A percentile compares a stretch with the other conserved stretches of the same genome.
Conservation (phyloP, 768 basidiomycete species). For the Suillus fuscotomentosus region DNA sequence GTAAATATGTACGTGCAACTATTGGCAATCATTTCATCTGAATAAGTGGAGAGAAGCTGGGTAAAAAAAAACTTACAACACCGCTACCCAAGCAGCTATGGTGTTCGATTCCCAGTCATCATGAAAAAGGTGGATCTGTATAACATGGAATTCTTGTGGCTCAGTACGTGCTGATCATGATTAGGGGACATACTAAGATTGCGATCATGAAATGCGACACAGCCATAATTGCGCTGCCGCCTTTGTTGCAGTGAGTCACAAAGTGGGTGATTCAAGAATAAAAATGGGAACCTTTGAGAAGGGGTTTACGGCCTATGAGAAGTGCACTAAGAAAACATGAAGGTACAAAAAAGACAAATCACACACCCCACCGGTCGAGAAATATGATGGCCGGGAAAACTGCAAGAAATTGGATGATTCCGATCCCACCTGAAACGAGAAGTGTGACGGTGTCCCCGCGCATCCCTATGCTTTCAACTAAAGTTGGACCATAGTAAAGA, state of each 20-base stretch:
- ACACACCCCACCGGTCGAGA: constrained; percentile 63
- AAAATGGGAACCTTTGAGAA: constrained; percentile 46
- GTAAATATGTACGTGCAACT: constrained; percentile 76
- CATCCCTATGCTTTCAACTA: constrained; percentile 64
- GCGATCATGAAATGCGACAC: constrained; percentile 65
- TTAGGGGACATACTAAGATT: constrained; percentile 44
- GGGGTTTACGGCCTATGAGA: constrained; percentile 56
- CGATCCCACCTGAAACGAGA: constrained; percentile 75
- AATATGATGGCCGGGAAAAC: constrained; percentile 71
- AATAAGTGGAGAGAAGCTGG: not conserved
- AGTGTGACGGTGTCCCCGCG: constrained; percentile 58
- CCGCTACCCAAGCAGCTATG: constrained; percentile 65
- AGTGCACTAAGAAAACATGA: constrained; percentile 2
- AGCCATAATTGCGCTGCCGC: constrained; percentile 65
- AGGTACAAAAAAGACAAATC: not conserved
- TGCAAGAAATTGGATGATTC: constrained; percentile 74
- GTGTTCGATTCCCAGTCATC: constrained; percentile 58
- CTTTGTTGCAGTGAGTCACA: constrained; percentile 15
- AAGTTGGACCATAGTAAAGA: constrained; percentile 77
- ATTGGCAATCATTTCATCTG: not conserved
- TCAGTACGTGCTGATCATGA: not conserved
- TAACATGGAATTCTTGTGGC: not conserved
- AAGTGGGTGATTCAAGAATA: not conserved
- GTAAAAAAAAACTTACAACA: constrained; percentile 44
- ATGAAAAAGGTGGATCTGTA: constrained; percentile 48